Base-by-base conservation (phyloP, 2,329 filamentous ascomycete genomes). In the Pestalotiopsis sp. region DNA sequence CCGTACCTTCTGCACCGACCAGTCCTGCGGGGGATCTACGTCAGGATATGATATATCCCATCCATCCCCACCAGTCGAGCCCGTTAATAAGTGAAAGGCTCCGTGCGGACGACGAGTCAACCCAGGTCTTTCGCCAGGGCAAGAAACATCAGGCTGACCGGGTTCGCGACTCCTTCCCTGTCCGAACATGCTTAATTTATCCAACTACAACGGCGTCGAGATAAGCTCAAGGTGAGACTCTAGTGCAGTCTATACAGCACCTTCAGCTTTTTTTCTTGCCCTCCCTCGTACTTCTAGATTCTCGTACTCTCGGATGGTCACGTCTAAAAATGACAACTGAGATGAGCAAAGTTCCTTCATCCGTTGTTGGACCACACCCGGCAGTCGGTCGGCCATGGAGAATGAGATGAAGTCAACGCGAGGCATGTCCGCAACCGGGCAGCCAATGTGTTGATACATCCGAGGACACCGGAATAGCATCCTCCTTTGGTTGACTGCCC, bases 141-240 rank as follows among this genome's bases (percentile, higher is more conserved):
- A 39, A 20, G 31, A 4, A 39, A 62, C 13, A 17, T 12, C 23
- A 20, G 59, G 31, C 27, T 39, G 27, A 62, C 5, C 17, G 45
- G 17, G 59, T 20, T 62, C 59, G 59, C 38, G 59, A 20, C 61
- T 41, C 61, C 36, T 64, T 64, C 39, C 61, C 17, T 49, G 61
- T 39, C 20, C 9, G 27, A 39, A 62, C 57, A 36, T 27, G 57
- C 57, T 59, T 59, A 36, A 59, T 27, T 36, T 27, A 59, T 27
- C 57, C 23, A 11, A 36, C 27, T 59, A 36, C 27, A 13, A 36
- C 57, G 57, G 57, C 20, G 23, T 59, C 57, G 23, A 59, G 36
- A 64, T 64, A 49, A 64, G 39, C 38, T 49, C 41, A 45, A 52
- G 38, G 39, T 49, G 61, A 52, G 25, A 49, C 41, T 17, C 39